Percentiles rank a stretch among this genome's conserved stretches.
Evolutionary conservation across 2,329 filamentous ascomycete species (phyloP).

Genomic region (Venturiaceae sp.): DNA sequence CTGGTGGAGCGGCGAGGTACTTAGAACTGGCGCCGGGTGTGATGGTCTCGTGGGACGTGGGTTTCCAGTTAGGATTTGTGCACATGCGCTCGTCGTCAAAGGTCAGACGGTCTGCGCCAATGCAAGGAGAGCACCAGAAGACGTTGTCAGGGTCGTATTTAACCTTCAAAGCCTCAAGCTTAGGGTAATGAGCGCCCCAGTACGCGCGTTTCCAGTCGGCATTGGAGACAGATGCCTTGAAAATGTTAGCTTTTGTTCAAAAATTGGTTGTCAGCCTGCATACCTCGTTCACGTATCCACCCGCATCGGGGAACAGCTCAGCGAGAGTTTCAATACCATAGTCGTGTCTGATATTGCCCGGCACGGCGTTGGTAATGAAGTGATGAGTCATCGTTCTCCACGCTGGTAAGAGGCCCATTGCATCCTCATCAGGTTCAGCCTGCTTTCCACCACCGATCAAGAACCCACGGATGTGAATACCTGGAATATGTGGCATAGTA

Average conservation of each 20-base stretch:
- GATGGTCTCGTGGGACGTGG: too few relatives aligned
- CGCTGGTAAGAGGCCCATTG: constrained; percentile 1
- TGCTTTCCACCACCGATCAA: constrained; percentile 6
- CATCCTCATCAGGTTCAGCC: constrained; percentile 1
- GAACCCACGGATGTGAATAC: constrained; percentile 6
- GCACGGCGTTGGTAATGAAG: constrained; percentile 9
- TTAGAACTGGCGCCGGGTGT: too few relatives aligned
- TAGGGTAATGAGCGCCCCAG: constrained; percentile 8
- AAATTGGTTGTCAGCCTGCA: too few relatives aligned
- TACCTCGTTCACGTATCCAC: constrained; percentile 7
- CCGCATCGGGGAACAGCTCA: constrained; percentile 5
- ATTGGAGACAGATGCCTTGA: constrained; percentile 1
- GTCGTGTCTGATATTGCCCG: constrained; percentile 7
- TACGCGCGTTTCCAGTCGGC: constrained; percentile 8
- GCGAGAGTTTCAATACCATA: constrained; percentile 2
- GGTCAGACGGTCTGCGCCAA: constrained; percentile 3
- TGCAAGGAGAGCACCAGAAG: constrained; percentile 7
- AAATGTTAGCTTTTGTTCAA: too few relatives aligned
- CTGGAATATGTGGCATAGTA: constrained; percentile 1
- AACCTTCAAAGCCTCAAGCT: constrained; percentile 7
- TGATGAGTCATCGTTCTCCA: constrained; percentile 2
- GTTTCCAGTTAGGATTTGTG: too few relatives aligned
- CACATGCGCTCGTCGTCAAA: constrained; percentile 9
- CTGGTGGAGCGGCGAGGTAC: neutral
- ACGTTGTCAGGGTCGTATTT: constrained; percentile 8